phyloP scores from a whole-genome alignment of 495 filamentous ascomycete species.

The Geoglossum glabrum region DNA sequence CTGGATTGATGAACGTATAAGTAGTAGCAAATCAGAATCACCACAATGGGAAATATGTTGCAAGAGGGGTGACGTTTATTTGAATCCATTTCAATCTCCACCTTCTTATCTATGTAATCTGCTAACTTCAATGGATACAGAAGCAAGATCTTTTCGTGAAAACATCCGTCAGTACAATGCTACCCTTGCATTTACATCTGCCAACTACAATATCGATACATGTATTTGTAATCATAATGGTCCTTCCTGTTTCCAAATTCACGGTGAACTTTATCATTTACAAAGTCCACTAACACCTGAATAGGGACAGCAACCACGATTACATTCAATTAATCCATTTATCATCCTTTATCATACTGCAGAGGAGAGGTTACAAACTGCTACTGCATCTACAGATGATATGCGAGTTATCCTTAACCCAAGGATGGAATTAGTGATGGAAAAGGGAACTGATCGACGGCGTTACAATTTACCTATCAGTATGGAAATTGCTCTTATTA shows the following conservation, averaged over 20 bases:
- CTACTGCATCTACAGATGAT: background rate
- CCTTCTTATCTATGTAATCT: background rate
- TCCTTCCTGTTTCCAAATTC: background rate
- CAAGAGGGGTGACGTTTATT: background rate
- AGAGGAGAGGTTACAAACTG: background rate
- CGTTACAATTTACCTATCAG: background rate
- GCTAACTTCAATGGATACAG: background rate
- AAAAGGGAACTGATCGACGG: background rate
- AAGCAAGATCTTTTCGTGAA: background rate
- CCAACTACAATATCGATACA: background rate
- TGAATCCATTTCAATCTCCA: background rate
- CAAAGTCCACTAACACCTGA: background rate
- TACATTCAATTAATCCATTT: background rate
- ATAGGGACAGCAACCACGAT: background rate
- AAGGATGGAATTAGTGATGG: background rate
- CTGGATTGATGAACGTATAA: background rate
- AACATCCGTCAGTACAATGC: constrained; percentile 4
- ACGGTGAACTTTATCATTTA: background rate
- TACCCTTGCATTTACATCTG: background rate
- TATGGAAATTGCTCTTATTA: constrained; percentile 1
- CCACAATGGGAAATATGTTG: background rate
- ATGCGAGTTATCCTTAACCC: background rate
- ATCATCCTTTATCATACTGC: background rate
- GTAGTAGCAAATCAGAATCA: background rate
- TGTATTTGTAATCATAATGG: background rate